Evolutionary conservation across 2,329 filamentous ascomycete genomes (phyloP).

Genomic region (Colletotrichum trifolii): DNA sequence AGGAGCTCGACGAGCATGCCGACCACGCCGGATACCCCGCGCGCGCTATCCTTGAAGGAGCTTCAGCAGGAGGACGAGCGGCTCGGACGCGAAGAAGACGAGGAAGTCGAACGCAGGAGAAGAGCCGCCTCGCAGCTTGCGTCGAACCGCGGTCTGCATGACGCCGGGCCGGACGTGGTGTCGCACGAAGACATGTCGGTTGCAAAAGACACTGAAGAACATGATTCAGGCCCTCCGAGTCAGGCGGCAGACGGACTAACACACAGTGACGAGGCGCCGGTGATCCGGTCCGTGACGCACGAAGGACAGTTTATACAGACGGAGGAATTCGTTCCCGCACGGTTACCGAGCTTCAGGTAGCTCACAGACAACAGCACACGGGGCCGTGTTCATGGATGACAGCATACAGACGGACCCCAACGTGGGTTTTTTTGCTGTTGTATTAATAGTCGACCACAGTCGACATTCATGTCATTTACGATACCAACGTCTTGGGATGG

Average conservation of each 20-base stretch:
- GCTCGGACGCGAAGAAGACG: conserved; percentile 62
- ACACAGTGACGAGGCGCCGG: conserved; percentile 25
- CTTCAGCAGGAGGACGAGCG: conserved; percentile 64
- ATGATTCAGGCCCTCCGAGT: conserved; percentile 18
- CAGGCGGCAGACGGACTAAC: conserved; percentile 7
- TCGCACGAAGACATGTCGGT: conserved; percentile 46
- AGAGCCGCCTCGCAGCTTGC: conserved; percentile 64
- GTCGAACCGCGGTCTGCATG: conserved; percentile 58
- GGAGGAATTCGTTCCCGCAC: conserved; percentile 65
- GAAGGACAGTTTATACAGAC: conserved; percentile 25
- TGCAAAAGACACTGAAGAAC: conserved; percentile 40
- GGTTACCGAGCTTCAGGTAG: conserved; percentile 66
- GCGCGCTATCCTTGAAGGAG: conserved; percentile 61
- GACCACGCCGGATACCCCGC: conserved; percentile 49
- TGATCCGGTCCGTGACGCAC: conserved; percentile 13
- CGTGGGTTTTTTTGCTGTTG: conserved; percentile 20
- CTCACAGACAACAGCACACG: conserved; percentile 20
- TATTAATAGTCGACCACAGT: conserved; percentile 31
- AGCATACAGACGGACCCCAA: conserved; percentile 17
- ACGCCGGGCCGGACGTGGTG: conserved; percentile 46
- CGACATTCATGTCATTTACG: conserved; percentile 34
- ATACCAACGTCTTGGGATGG: conserved; percentile 32
- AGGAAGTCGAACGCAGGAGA: conserved; percentile 63
- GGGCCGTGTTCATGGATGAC: conserved; percentile 7
- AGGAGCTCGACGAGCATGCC: conserved; percentile 41